Evolutionary conservation across 2,329 filamentous ascomycete species (phyloP).

Genomic region (Sphaceloma murrayae): DNA sequence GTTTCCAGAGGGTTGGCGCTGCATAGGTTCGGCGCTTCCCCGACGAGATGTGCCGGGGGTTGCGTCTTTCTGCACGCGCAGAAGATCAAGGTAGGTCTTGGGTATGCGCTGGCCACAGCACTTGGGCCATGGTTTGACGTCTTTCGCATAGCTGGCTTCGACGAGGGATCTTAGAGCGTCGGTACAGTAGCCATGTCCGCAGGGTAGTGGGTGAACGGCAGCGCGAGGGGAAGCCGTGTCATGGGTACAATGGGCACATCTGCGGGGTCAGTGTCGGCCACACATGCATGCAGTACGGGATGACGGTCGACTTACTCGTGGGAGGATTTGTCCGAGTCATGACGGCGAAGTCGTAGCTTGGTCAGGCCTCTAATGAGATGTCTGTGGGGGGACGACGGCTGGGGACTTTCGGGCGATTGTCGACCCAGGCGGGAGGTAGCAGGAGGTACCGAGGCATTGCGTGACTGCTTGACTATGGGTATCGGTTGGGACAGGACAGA

Average conservation of each 20-base stretch:
- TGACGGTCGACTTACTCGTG: conserved; percentile 18
- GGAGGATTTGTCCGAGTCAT: conserved; percentile 23
- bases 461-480: conserved; percentile 24
- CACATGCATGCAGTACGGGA: background rate
- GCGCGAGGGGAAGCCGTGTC: conserved; percentile 22
- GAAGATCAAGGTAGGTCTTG: conserved; percentile 31
- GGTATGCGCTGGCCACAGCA: conserved; percentile 36
- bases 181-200: conserved; percentile 29
- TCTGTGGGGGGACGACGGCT: conserved; percentile 25
- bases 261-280: conserved; percentile 7
- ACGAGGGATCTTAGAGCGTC: conserved; percentile 29
- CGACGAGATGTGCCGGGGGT: no score
- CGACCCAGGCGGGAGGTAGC: conserved; percentile 23
- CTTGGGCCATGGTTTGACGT: conserved; percentile 28
- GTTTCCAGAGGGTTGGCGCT: conserved; percentile 27
- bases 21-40: conserved; percentile 26
- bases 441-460: conserved; percentile 26
- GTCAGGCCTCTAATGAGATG: conserved; percentile 29
- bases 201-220: conserved; percentile 28
- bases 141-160: conserved; percentile 29
- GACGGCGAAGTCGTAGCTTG: conserved; percentile 24
- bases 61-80: conserved; percentile 18
- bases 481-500: conserved; percentile 25
- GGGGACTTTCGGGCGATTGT: conserved; percentile 25
- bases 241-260: conserved; percentile 28